Evolutionary conservation across 1,284 basidiomycete genomes (phyloP).

Genomic region (Apiotrichum laibachii): DNA sequence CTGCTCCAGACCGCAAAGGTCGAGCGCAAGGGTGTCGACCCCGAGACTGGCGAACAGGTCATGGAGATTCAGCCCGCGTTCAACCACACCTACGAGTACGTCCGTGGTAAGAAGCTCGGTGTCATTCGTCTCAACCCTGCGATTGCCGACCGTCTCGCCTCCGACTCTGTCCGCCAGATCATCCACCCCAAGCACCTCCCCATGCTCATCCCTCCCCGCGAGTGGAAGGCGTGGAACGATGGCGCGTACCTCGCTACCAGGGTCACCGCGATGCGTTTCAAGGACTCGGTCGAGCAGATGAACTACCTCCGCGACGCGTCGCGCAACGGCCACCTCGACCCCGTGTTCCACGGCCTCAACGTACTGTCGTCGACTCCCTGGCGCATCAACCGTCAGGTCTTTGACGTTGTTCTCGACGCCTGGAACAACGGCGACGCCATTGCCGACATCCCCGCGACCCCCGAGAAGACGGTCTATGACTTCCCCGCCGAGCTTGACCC

Average conservation of each 20-base stretch:
- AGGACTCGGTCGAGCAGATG: constrained; percentile 83
- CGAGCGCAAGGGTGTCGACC: constrained; percentile 56
- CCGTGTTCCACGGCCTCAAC: constrained; percentile 84
- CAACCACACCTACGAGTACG: constrained; percentile 87
- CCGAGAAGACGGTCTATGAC: constrained; percentile 31
- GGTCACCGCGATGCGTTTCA: constrained; percentile 85
- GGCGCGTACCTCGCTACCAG: constrained; percentile 73
- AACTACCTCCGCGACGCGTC: constrained; percentile 77
- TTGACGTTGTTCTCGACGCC: constrained; percentile 67
- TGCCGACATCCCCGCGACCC: constrained; percentile 71
- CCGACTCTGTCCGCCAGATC: constrained; percentile 70
- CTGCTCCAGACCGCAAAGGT: constrained; percentile 82
- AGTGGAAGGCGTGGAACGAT: constrained; percentile 74
- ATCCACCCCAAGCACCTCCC: constrained; percentile 91
- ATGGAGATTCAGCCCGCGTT: constrained; percentile 87
- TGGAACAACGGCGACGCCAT: constrained; percentile 82
- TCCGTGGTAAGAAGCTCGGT: constrained; percentile 86
- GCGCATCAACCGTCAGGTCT: constrained; percentile 76
- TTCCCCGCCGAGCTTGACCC: constrained; percentile 64
- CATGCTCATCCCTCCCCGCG: constrained; percentile 88
- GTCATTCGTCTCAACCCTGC: constrained; percentile 83
- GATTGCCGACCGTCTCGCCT: constrained; percentile 73
- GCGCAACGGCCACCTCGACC: constrained; percentile 71
- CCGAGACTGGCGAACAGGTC: constrained; percentile 48
- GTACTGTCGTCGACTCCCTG: constrained; percentile 88